Base-by-base conservation (phyloP, 1,284 basidiomycete genomes). In the Psilocybe mexicana region DNA sequence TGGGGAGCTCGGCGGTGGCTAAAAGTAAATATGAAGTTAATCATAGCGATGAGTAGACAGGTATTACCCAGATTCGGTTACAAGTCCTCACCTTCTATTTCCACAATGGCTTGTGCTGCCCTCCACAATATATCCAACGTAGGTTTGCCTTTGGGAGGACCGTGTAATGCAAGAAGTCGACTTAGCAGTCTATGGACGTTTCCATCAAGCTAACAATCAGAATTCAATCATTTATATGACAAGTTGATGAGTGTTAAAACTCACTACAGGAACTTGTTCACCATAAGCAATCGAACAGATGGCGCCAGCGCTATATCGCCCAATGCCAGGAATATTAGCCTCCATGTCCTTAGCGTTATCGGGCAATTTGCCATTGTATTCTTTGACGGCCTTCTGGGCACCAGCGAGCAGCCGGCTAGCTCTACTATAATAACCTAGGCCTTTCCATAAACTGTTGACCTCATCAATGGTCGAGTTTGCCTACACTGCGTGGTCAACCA, bases 251-350 rank as follows among this genome's bases (percentile, higher is more conserved):
- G 51, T 42, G 46, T 40, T 28, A 11, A 54, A 30, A 79, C 87
- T 69, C 70, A 94, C 93, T 50, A 95, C 92, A 12, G 94, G 91
- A 8, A 85, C 90, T 59, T 83, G 82, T 62, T 93, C 83, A 36
- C 90, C 91, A 67, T 94, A 96, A 2, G 93, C 93, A 70, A 97
- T 97, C 1, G 91, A 93, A 62, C 86, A 87, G 58, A 97, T 94
- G 6, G 94, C 94, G 23, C 94, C 93, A 26, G 88, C 87, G 52
- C 93, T 97, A 71, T 98, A 98, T 40, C 93, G 80, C 36, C 95
- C 95, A 38, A 98, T 90, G 1, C 96, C 95, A 30, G 94, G 92
- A 44, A 98, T 90, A 58, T 89, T 81, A 53, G 86, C 83, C 73
- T 96, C 88, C 79, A 99, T 85, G 14, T 88, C 86, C 62, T 84